These are phyloP conservation scores for Aspergillus flavus DNA, from an alignment of 2,329 filamentous ascomycete species.

Conservation along the genomic window DNA sequence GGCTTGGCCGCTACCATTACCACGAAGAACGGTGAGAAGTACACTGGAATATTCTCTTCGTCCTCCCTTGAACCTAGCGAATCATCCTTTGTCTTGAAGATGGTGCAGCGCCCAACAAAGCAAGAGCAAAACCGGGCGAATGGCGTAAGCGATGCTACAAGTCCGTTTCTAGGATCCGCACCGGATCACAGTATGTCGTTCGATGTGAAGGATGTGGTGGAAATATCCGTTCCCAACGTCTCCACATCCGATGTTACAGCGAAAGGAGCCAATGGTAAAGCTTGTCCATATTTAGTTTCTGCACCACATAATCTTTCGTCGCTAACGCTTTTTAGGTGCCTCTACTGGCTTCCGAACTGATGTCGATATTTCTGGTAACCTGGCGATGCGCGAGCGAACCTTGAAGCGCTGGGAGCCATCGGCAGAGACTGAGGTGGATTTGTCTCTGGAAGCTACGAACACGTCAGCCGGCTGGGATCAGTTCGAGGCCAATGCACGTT, in stretches of 20 bases:
- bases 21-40: slow-evolving; percentile 63
- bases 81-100: slow-evolving; percentile 63
- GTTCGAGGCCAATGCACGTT: slow-evolving; percentile 83
- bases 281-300: neutral
- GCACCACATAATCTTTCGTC: neutral
- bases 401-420: slow-evolving; percentile 83
- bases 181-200: slow-evolving; percentile 60
- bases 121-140: slow-evolving; percentile 41
- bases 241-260: slow-evolving; percentile 53
- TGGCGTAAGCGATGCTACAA: slow-evolving; percentile 43
- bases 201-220: slow-evolving; percentile 62
- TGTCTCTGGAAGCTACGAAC: slow-evolving; percentile 69
- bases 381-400: slow-evolving; percentile 69
- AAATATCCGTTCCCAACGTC: slow-evolving; percentile 58
- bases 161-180: slow-evolving; percentile 45
- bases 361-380: slow-evolving; percentile 78
- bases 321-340: slow-evolving; percentile 55
- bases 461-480: slow-evolving; percentile 75
- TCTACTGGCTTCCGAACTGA: slow-evolving; percentile 79
- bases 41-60: slow-evolving; percentile 63
- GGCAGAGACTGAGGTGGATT: slow-evolving; percentile 62
- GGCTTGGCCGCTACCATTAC: slow-evolving; percentile 59
- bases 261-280: slow-evolving; percentile 61
- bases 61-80: slow-evolving; percentile 55
- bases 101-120: slow-evolving; percentile 59